Percentiles rank a stretch among this genome's conserved stretches.
Conservation (phyloP, 164 flowering plant species). For the Vitis cinerea region DNA sequence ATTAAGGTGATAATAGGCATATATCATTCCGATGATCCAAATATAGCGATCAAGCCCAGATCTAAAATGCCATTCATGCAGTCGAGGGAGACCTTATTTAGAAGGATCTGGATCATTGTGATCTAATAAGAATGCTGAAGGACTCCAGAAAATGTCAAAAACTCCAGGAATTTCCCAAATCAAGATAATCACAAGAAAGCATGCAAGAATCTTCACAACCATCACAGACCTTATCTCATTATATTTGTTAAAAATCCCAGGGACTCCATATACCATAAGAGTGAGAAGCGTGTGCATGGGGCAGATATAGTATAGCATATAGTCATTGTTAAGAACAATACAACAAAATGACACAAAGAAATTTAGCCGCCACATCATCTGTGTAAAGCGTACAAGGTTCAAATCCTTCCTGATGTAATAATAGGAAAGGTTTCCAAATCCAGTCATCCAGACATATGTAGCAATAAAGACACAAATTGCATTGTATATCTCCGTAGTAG, state of each 20-base stretch:
- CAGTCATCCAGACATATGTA: slow-evolving; percentile 99
- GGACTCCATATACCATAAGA: slow-evolving; percentile 94
- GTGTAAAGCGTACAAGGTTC: slow-evolving; percentile 85
- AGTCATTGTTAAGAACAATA: slow-evolving; percentile 86
- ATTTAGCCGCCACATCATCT: slow-evolving; percentile 99
- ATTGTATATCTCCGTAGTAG: slow-evolving; percentile 93
- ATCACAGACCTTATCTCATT: slow-evolving; percentile 87
- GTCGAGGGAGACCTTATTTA: slow-evolving; percentile 65
- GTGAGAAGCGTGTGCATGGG: slow-evolving; percentile 99
- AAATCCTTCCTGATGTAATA: slow-evolving; percentile 94
- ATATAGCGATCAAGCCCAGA: slow-evolving; percentile 98
- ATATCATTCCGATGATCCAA: slow-evolving; percentile 98
- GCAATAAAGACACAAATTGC: slow-evolving; percentile 96
- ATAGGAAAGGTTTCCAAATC: slow-evolving; percentile 97
- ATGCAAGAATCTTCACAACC: slow-evolving; percentile 64
- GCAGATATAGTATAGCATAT: slow-evolving; percentile 90
- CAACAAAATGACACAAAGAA: slow-evolving; percentile 87
- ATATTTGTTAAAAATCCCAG: slow-evolving; percentile 77
- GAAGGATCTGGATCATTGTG: slow-evolving; percentile 68
- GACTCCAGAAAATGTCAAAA: slow-evolving; percentile 82
- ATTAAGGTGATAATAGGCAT: slow-evolving; percentile 90
- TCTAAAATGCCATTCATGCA: slow-evolving; percentile 98
- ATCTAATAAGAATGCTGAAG: slow-evolving; percentile 68
- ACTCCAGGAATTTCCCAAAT: slow-evolving; percentile 96
- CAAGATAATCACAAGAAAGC: slow-evolving; percentile 84